Base-by-base conservation (phyloP, 2,329 filamentous ascomycete species). In the Pseudopyrenochaeta lycopersici region DNA sequence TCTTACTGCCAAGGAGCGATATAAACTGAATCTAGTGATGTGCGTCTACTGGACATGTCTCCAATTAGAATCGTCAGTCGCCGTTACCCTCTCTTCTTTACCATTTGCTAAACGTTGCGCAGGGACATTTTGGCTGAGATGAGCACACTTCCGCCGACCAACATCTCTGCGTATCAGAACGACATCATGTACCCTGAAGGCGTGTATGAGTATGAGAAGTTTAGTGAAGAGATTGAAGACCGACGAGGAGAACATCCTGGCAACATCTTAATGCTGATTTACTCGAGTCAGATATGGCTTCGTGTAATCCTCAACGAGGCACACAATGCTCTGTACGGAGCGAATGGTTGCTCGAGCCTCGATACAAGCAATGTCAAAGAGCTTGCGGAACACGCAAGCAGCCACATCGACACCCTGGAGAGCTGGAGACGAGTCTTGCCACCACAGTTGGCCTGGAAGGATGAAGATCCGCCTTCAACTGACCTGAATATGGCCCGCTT, bases 91-190 rank as follows among this genome's bases (percentile, higher is more conserved):
- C 11, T 43, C 27, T 17, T 32, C 23, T 46, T 23, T 20, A 33
- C 20, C 27, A 7, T 40, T 47, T 38, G 47, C 46, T 60, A 27
- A 62, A 36, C 31, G 54, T 47, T 20, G 38, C 12, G 9, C 14
- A 92, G 92, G 75, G 94, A 98, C 73, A 91, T 98, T 40, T 84
- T 97, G 41, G 95, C 95, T 2, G 95, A 99, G 76, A 82, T 98
- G 54, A 84, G 85, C 41, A 73, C 68, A 53, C 77, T 89, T 12
- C 85, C 85, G 4, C 80, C 82, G 1, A 88, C 85, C 67, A 84
- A 84, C 2, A 86, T 89, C 27, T 83, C 83, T 9, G 77, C 79
- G 27, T 78, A 83, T 6, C 85, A 88, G 66, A 76, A 78, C 17
- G 81, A 84, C 43, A 87, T 92, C 76, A 85, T 88, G 7, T 86